Percentiles rank a stretch among this genome's conserved stretches.
Evolutionary conservation across 495 filamentous ascomycete species (phyloP).

Genomic region (Lasiosphaeriaceae sp.): DNA sequence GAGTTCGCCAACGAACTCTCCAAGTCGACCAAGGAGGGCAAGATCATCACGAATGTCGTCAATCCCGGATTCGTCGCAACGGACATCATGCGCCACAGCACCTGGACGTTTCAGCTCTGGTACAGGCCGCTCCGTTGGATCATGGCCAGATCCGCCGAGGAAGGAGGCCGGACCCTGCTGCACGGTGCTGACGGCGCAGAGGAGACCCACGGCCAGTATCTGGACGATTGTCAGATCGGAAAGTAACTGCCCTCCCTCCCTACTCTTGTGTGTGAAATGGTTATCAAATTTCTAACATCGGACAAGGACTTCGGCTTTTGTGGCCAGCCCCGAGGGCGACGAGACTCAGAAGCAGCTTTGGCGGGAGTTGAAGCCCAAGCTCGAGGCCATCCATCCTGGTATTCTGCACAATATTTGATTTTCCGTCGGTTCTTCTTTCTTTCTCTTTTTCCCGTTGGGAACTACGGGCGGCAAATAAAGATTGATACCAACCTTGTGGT

Average conservation of each 20-base stretch:
- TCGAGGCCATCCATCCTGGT: conserved; percentile 28
- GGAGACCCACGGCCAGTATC: conserved; percentile 28
- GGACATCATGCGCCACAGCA: conserved; percentile 24
- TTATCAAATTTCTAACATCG: neutral
- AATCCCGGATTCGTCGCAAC: conserved; percentile 32
- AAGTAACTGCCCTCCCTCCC: conserved; percentile 4
- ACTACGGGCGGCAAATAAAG: no score
- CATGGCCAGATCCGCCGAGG: conserved; percentile 7
- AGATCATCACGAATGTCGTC: conserved; percentile 23
- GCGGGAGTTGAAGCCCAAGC: conserved; percentile 26
- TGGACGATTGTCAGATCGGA: conserved; percentile 28
- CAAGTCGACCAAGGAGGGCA: conserved; percentile 22
- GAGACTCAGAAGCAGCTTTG: conserved; percentile 29
- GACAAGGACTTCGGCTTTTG: conserved; percentile 9
- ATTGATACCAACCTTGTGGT: no score
- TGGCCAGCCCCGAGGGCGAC: conserved; percentile 20
- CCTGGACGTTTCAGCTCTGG: conserved; percentile 2
- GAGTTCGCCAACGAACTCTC: conserved; percentile 28
- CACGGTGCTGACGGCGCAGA: conserved; percentile 13
- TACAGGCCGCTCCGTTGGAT: neutral
- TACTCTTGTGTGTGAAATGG: neutral
- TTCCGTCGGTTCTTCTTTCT: no score
- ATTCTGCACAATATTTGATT: conserved; percentile 9
- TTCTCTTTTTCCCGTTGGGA: no score
- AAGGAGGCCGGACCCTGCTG: conserved; percentile 12